Percentiles rank a stretch among this genome's conserved stretches.
Evolutionary conservation across 2,329 filamentous ascomycete species (phyloP).

Genomic region (Ophiostoma populinum): DNA sequence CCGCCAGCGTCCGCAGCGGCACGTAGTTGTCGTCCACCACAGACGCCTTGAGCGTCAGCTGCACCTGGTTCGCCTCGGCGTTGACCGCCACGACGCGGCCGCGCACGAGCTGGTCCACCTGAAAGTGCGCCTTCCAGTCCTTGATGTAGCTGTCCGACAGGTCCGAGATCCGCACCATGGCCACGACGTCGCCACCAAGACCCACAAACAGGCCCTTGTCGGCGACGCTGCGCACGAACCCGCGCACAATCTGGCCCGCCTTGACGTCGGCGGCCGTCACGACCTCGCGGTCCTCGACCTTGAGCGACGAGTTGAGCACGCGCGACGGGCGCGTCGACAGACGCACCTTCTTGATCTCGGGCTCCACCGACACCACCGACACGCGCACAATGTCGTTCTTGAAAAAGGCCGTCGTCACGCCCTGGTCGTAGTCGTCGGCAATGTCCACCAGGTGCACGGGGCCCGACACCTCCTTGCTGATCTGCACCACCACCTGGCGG

Average conservation of each 20-base stretch:
- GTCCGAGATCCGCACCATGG: conserved; percentile 70
- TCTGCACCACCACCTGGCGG: conserved; percentile 66
- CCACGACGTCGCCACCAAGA: conserved; percentile 65
- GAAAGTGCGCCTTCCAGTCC: conserved; percentile 83
- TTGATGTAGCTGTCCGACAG: conserved; percentile 84
- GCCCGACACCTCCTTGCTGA: conserved; percentile 64
- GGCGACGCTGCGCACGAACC: conserved; percentile 79
- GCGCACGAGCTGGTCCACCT: conserved; percentile 77
- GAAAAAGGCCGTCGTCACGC: conserved; percentile 54
- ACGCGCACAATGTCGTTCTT: conserved; percentile 80
- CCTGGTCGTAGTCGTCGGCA: conserved; percentile 69
- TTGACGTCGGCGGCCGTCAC: conserved; percentile 52
- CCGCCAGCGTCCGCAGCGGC: conserved; percentile 53
- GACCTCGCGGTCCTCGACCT: conserved; percentile 69
- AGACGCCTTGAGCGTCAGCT: conserved; percentile 77
- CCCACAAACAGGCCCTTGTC: conserved; percentile 81
- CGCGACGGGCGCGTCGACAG: conserved; percentile 76
- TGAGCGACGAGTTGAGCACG: conserved; percentile 69
- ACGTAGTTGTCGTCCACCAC: conserved; percentile 58
- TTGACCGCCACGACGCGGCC: conserved; percentile 68
- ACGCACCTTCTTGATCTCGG: conserved; percentile 65
- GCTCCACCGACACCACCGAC: conserved; percentile 67
- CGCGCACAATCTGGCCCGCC: conserved; percentile 64
- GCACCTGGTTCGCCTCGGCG: conserved; percentile 48
- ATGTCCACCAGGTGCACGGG: conserved; percentile 71